Evolutionary conservation across 2,329 filamentous ascomycete species (phyloP), one percentile per base, ranked within the genome.

Genomic region (Sporothrix protearum): DNA sequence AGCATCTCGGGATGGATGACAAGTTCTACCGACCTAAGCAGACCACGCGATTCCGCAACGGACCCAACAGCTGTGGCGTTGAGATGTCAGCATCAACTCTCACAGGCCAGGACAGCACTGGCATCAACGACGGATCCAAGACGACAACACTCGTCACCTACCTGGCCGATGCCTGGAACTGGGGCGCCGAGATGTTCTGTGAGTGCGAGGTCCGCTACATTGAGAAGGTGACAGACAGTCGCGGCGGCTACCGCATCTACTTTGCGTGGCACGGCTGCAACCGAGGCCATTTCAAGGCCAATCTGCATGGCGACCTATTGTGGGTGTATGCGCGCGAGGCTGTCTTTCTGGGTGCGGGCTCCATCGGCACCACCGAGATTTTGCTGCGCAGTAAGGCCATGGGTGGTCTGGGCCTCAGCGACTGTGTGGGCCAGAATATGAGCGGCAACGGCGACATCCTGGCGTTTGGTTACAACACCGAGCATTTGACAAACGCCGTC

Each of bases 151-250:
- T 89, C 1, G 87, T 90, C 49, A 92, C 89, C 0, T 92, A 92
- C 75, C 80, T 92, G 8, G 84, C 87, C 8, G 89, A 92, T 77
- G 89, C 90, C 1, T 91, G 89, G 89, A 90, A 91, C 76, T 90
- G 88, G 88, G 90, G 89, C 9, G 88, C 89, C 14, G 89, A 92
- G 76, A 87, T 92, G 78, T 92, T 92, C 74, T 92, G 89, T 78
- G 85, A 89, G 75, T 89, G 88, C 73, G 88, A 92, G 77, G 89
- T 91, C 1, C 83, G 87, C 59, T 86, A 90, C 76, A 81, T 92
- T 68, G 84, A 86, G 71, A 85, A 88, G 77, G 83, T 84, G 55
- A 73, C 75, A 22, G 81, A 81, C 1, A 77, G 78, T 0, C 79
- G 80, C 4, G 83, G 84, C 16, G 89, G 89, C 1, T 91, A 90